Conservation (phyloP, 2,329 filamentous ascomycete species). For the Stagonosporopsis vannaccii region DNA sequence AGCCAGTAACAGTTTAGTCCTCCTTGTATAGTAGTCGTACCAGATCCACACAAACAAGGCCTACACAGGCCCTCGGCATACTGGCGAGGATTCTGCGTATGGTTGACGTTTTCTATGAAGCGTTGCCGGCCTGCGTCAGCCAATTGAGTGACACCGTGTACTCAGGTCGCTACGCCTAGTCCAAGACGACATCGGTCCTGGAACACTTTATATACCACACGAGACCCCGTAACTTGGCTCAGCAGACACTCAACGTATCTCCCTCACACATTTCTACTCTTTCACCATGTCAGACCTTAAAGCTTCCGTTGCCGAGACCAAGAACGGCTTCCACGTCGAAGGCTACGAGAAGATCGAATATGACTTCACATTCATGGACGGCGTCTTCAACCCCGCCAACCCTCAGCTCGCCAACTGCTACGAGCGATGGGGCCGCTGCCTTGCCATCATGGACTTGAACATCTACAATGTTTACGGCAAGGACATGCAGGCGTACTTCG, state of each 20-base stretch:
- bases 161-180: conserved; percentile 22
- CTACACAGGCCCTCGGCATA: conserved; percentile 28
- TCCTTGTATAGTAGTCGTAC: conserved; percentile 24
- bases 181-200: conserved; percentile 19
- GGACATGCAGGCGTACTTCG: conserved; percentile 72
- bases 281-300: conserved; percentile 70
- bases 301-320: conserved; percentile 69
- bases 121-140: conserved; percentile 27
- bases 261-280: conserved; percentile 16
- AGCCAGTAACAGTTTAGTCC: conserved; percentile 37
- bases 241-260: conserved; percentile 38
- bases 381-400: conserved; percentile 69
- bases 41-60: conserved; percentile 32
- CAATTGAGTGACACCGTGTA: conserved; percentile 32
- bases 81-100: conserved; percentile 31
- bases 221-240: conserved; percentile 18
- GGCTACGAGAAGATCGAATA: conserved; percentile 81
- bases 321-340: conserved; percentile 72
- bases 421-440: conserved; percentile 67
- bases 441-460: conserved; percentile 75
- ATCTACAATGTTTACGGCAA: conserved; percentile 73
- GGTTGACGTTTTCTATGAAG: conserved; percentile 35
- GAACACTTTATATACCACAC: conserved; percentile 29
- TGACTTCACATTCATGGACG: conserved; percentile 76
- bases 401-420: conserved; percentile 70